Evolutionary conservation across 176 grass and related monocot species (phyloP), one percentile per base, ranked within the genome.

Genomic region (Oryza longistaminata): DNA sequence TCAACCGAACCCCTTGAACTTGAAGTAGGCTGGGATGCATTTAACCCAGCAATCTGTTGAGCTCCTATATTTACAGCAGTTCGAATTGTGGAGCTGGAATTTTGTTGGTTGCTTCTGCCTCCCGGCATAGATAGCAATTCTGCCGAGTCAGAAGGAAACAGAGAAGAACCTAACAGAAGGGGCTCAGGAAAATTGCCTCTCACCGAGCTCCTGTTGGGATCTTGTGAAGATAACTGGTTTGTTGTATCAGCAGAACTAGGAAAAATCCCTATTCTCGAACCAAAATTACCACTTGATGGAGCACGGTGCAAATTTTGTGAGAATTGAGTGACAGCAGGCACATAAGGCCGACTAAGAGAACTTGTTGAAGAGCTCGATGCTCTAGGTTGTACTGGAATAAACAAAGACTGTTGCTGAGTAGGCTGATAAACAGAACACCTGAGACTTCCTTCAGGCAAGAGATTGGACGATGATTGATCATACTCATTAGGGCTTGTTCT

Each of bases 371-470:
- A 77, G 68, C 45, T 73, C 5, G 37, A 11, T 74, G 60, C 53
- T 78, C 85, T 88, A 77, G 90, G 73, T 76, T 91, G 90, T 66
- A 85, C 82, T 81, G 82, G 90, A 73, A 81, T 85, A 88, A 88
- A 85, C 21, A 82, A 74, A 69, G 86, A 85, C 8, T 67, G 75
- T 37, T 84, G 85, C 46, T 68, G 73, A 2, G 29, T 58, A 82
- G 78, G 73, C 39, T 62, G 73, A 53, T 82, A 76, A 64, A 48
- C 22, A 52, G 86, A 82, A 64, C 74, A 27, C 39, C 86, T 81
- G 61, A 85, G 74, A 86, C 67, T 85, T 68, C 35, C 82, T 72
- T 88, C 86, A 34, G 86, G 73, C 64, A 86, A 68, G 15, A 88
- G 78, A 74, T 37, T 85, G 40, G 90, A 58, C 19, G 71, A 82